phyloP scores from a whole-genome alignment of 441 rosid species.

The Gossypium lobatum region DNA sequence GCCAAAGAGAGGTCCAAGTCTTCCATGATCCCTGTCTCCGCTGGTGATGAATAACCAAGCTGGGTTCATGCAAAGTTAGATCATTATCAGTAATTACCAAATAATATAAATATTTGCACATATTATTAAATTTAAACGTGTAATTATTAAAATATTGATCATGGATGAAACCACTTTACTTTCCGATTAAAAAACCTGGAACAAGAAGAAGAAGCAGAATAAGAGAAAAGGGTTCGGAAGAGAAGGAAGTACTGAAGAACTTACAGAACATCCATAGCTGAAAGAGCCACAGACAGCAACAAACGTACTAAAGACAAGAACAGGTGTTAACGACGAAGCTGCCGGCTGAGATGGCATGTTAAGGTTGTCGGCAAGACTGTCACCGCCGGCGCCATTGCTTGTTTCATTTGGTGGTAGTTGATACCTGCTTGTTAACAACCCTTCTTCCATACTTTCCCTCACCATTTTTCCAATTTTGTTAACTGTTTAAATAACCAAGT shows the following conservation, averaged over 20 bases:
- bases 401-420: conserved; percentile 12
- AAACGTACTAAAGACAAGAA: conserved; percentile 32
- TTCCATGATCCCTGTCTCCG: conserved; percentile 42
- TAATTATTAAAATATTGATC: too few relatives aligned
- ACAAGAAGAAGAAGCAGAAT: background rate
- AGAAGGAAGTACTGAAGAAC: conserved; percentile 14
- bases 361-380: background rate
- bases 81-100: background rate
- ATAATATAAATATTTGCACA: background rate
- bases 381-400: background rate
- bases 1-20: conserved; percentile 46
- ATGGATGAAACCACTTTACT: too few relatives aligned
- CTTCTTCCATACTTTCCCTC: conserved; percentile 26
- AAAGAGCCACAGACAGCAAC: conserved; percentile 49
- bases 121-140: background rate
- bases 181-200: background rate
- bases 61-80: conserved; percentile 15
- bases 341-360: background rate
- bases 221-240: background rate
- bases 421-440: conserved; percentile 20
- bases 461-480: background rate
- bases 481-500: background rate
- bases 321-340: conserved; percentile 19
- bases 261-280: conserved; percentile 50
- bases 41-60: conserved; percentile 68